These are phyloP conservation scores for Chlorella sorokiniana DNA, from an alignment of 139 green algal genomes.

Conservation along the genomic window DNA sequence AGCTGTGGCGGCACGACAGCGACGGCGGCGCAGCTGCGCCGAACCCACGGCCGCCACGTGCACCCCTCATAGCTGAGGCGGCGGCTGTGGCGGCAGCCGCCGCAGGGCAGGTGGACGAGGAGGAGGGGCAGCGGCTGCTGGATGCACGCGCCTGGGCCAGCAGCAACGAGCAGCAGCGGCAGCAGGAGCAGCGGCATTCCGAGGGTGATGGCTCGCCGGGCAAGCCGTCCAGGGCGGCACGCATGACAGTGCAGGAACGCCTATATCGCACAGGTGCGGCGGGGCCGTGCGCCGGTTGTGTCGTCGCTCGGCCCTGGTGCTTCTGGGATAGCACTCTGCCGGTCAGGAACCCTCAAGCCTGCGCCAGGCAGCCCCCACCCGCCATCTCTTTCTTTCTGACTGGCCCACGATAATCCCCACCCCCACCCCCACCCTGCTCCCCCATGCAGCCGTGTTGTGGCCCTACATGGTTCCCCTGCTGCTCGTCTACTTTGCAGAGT, in stretches of 20 bases:
- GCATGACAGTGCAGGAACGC: conserved; percentile 43
- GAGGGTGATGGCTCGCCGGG: not conserved
- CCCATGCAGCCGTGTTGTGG: conserved; percentile 50
- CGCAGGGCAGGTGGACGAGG: not conserved
- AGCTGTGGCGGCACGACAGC: conserved; percentile 33
- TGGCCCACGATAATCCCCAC: no score
- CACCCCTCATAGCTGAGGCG: no score
- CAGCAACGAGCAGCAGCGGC: conserved; percentile 4
- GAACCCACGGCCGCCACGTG: not conserved
- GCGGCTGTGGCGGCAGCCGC: not conserved
- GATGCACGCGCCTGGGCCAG: not conserved
- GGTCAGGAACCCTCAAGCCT: not conserved
- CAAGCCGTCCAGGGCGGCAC: conserved; percentile 2
- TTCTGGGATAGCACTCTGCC: not conserved
- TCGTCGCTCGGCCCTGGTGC: not conserved
- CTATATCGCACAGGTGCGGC: conserved; percentile 13
- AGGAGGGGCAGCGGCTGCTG: not conserved
- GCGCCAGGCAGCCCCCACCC: no score
- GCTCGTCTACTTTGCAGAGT: conserved; percentile 70
- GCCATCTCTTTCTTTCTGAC: not conserved
- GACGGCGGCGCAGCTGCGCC: not conserved
- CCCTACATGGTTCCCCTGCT: conserved; percentile 66
- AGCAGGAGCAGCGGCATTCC: not conserved
- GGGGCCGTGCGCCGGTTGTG: not conserved
- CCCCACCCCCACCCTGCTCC: not conserved